Base-by-base conservation (phyloP, 768 basidiomycete species). In the Coprinopsis strossmayeri region DNA sequence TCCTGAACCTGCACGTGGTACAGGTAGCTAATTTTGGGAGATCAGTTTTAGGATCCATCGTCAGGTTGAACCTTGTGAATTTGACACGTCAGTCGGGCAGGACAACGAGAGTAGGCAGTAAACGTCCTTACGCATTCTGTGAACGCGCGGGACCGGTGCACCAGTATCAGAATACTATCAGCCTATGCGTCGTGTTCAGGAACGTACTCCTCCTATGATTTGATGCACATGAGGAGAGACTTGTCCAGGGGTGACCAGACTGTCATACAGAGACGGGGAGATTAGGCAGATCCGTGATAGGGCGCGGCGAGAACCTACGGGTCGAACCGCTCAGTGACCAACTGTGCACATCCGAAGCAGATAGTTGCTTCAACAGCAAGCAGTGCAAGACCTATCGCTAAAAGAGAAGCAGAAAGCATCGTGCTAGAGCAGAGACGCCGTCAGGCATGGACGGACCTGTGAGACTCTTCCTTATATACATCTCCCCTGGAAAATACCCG, bases 301-400 rank as follows among this genome's bases (percentile, higher is more conserved):
- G 17, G 11, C 18, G 39, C 10, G 24, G 13, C 2, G n/a, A 2
- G 12, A 1, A 50, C 49, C 3, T 24, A 50, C 49, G 49, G 49
- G 37, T 50, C 49, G 26, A 50, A 45, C 2, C 49, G 49, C 18
- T 50, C 42, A 21, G 49, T 50, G 12, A 50, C 49, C n/a, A 50
- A 30, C 24, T 50, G 49, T 3, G 49, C 39, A 37, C 49, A 50
- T 11, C 41, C 41, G 38, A 50, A 50, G n/a, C 49, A 43, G 25
- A 50, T 43, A 12, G 32, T 44, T 34, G 41, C 49, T 34, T 30
- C 11, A 12, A 46, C 45, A 3, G 10, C 7, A 13, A 4, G 30
- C 4, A 35, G 11, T 5, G 26, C 45, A 23, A 46, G 23, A 21
- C 13, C 37, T 9, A 38, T 38, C 40, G 23, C 5, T 17, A 42